Base-by-base conservation (phyloP, 257 asterid genomes). In the Buddleja alternifolia region DNA sequence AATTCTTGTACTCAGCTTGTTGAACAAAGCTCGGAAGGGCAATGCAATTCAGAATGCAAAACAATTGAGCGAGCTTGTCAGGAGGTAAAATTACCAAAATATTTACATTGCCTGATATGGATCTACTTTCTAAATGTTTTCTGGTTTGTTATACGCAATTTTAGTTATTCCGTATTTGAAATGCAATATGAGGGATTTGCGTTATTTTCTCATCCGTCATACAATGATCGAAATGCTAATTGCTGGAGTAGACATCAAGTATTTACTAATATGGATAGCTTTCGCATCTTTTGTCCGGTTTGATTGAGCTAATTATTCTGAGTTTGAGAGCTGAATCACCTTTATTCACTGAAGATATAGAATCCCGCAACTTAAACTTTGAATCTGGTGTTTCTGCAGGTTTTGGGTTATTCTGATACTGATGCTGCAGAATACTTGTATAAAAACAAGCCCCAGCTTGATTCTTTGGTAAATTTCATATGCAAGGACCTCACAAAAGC, bases 51-150 rank as follows among this genome's bases (percentile, higher is more conserved):
- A 11, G 91, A 94, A 71, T 94, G 99, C 86, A 94, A 91, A 74
- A 94, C 97, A 46, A 86, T 94, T n/a, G 97, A 94, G 81, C 81
- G 96, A 65, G 87, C 97, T 83, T 94, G 99, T 78, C 96, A 91
- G 82, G 95, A 94, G 95, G 99, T 90, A 59, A 86, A 74, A 48
- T 50, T 46, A 40, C 50, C 11, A 11, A n/a, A 55, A 24, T 16
- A 32, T 19, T 66, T 47, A 4, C 15, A 11, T 21, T 21, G 6
- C 46, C 20, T 21, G 52, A 60, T 6, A 50, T 34, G 19, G 10
- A 16, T 50, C 1, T 61, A 10, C 21, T 44, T 51, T 29, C 42
- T 40, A 48, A 47, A 12, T 63, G 25, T 60, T 11, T 8, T 60
- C 37, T 50, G 16, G 15, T 60, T 60, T 11, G 3, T 42, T 12